Conservation (phyloP, 768 basidiomycete species). For the Lentinula edodes region DNA sequence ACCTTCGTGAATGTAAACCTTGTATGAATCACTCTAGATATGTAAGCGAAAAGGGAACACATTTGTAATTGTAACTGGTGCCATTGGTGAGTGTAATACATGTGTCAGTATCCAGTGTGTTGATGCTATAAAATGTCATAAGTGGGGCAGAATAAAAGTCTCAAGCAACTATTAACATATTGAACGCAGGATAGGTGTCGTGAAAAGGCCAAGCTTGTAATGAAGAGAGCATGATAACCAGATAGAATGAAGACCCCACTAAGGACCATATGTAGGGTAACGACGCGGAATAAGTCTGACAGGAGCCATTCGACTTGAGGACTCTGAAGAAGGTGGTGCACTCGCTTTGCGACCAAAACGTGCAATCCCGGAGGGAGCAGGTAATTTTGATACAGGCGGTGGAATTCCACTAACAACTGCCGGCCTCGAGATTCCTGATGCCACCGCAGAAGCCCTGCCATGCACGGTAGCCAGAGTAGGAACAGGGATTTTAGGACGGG, state of each 20-base stretch:
- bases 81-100: background rate
- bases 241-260: background rate
- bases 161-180: background rate
- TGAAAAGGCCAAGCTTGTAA: background rate
- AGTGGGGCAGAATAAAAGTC: background rate
- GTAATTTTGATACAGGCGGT: background rate
- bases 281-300: background rate
- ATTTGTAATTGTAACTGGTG: too few relatives aligned
- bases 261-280: background rate
- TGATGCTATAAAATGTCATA: background rate
- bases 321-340: background rate
- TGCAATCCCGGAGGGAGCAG: conserved; percentile 8
- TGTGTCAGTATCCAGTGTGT: background rate
- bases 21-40: too few relatives aligned
- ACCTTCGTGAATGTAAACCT: too few relatives aligned
- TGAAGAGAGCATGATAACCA: background rate
- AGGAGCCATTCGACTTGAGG: background rate
- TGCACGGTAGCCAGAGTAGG: conserved; percentile 1
- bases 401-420: background rate
- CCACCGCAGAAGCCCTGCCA: background rate
- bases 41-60: background rate
- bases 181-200: background rate
- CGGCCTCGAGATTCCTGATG: background rate
- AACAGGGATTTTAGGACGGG: background rate
- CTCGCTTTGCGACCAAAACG: background rate